A percentile compares a stretch with the other conserved stretches of the same genome.
These are phyloP conservation scores for Oryza coarctata DNA, from an alignment of 176 grass and related monocot species.

Conservation along the genomic window DNA sequence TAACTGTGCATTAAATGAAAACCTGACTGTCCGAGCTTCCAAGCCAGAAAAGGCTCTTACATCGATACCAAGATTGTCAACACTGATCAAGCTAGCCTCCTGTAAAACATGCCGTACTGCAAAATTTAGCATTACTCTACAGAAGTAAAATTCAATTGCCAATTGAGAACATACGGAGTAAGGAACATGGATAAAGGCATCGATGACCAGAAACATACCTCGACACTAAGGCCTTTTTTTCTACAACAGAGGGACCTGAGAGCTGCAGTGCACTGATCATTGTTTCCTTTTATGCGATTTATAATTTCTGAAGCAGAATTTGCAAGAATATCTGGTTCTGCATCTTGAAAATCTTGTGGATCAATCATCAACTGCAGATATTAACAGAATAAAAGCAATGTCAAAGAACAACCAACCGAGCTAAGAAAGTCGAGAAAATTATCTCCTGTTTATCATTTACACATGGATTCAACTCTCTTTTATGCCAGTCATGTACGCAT, in stretches of 20 bases:
- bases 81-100: conserved; percentile 76
- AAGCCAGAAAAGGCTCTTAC: conserved; percentile 78
- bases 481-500: not conserved
- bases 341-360: conserved; percentile 87
- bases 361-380: conserved; percentile 62
- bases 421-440: conserved; percentile 3
- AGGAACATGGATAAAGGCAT: not conserved
- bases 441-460: conserved; percentile 7
- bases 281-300: conserved; percentile 55
- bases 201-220: conserved; percentile 48
- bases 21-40: conserved; percentile 70
- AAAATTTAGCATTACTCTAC: conserved; percentile 10
- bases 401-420: conserved; percentile 9
- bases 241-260: conserved; percentile 77
- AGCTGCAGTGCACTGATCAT: conserved; percentile 49
- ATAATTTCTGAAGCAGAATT: conserved; percentile 79
- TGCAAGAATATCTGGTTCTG: conserved; percentile 86
- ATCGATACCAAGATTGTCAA: conserved; percentile 87
- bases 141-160: not conserved
- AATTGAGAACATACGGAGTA: not conserved
- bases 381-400: conserved; percentile 28
- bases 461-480: not conserved
- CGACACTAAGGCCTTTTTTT: conserved; percentile 80
- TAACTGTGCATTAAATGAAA: conserved; percentile 86
- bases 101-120: conserved; percentile 41